phyloP scores from a whole-genome alignment of 192 early-diverging fungal genomes.

The Entophlyctis luteolus region DNA sequence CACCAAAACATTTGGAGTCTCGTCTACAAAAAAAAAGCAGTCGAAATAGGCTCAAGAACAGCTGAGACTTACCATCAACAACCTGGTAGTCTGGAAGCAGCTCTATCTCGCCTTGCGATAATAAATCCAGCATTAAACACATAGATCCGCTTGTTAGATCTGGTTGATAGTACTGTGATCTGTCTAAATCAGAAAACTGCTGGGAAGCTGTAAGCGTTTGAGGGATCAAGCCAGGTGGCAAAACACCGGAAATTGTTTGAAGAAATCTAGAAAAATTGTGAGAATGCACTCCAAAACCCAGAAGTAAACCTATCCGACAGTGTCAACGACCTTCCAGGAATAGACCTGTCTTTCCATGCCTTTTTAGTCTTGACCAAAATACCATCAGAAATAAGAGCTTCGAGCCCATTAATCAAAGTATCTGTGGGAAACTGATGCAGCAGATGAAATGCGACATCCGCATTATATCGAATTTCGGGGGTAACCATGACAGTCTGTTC shows the following conservation, averaged over 20 bases:
- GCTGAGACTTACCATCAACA: background rate
- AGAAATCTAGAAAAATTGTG: constrained; percentile 26
- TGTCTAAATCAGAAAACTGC: background rate
- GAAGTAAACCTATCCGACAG: constrained; percentile 33
- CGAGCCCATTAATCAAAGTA: constrained; percentile 12
- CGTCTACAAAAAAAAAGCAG: too few species aligned
- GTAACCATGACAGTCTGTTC: constrained; percentile 38
- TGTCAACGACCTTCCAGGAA: constrained; percentile 35
- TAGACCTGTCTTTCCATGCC: constrained; percentile 22
- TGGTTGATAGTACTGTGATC: constrained; percentile 4
- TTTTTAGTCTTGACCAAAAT: constrained; percentile 28
- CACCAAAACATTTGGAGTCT: background rate
- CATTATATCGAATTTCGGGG: constrained; percentile 31
- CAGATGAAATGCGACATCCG: constrained; percentile 29
- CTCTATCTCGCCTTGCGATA: background rate
- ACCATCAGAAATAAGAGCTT: constrained; percentile 3
- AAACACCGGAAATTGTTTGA: constrained; percentile 23
- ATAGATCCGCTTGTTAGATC: constrained; percentile 25
- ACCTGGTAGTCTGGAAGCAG: constrained; percentile 3
- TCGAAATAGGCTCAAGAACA: background rate
- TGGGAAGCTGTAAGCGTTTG: constrained; percentile 17
- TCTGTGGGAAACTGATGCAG: constrained; percentile 22
- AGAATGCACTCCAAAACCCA: background rate
- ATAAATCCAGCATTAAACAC: constrained; percentile 23
- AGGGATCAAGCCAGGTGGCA: constrained; percentile 35